Base-by-base conservation (phyloP, 306 rosid species). In the Alnus rubra region DNA sequence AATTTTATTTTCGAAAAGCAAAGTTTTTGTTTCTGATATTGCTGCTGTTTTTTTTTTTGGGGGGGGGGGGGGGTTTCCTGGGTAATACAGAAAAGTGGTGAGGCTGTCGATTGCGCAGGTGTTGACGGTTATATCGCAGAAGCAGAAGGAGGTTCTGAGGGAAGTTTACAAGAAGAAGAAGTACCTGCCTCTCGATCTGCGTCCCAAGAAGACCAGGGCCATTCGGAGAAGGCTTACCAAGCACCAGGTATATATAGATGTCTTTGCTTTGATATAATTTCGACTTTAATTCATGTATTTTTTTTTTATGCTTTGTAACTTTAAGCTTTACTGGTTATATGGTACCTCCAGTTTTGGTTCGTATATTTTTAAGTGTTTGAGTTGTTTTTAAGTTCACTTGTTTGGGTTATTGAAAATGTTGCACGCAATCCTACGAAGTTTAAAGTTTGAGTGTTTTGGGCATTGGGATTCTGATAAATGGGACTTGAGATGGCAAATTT, bases 141-240 rank as follows among this genome's bases (percentile, higher is more conserved):
- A 90, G 80, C 97, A 93, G 85, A 96, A 93, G 84, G 63, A 96
- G 8, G 98, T 91, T 0, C 89, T 96, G 79, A 91, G 99, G 82
- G 98, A 96, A 39, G 99, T 74, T 3, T 96, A 96, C 76, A 93
- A 91, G 89, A 90, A 89, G 16, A 95, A 93, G 90, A 95, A 93
- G 84, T 86, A 82, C 23, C 76, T 93, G 92, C 98, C 99, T 4
- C 99, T 95, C 59, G 99, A 95, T 90, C 97, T 93, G 54, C 98
- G 99, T 55, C 97, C 97, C n/a, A 95, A 95, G 93, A 95, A 95
- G 88, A 95, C 98, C 76, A 86, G 99, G 80, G 98, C 98, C 56
- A 96, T 93, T 58, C 96, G 99, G 73, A 85, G 94, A 69, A 90
- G 91, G 88, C 98, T 96, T 42, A 96, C 98, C 82, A 96, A 91